Percentiles rank a stretch among this genome's conserved stretches.
Conservation (phyloP, 352 stramenopile species). For the Globisporangium ultimum region DNA sequence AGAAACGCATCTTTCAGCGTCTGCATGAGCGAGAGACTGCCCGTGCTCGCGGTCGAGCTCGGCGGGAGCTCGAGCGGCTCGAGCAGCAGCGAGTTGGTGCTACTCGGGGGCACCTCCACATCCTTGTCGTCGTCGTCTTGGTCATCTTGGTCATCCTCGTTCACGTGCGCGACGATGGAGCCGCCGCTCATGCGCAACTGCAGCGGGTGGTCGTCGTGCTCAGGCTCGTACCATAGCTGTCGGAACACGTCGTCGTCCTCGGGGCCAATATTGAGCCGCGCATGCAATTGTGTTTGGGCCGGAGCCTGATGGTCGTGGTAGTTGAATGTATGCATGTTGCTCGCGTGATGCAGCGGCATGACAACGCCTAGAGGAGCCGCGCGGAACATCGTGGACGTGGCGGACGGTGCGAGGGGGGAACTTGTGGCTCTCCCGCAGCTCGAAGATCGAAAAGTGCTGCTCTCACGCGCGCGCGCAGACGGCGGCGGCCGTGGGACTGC, state of each 20-base stretch:
- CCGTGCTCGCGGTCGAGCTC: conserved; percentile 10
- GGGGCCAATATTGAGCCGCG: neutral
- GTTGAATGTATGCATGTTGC: neutral
- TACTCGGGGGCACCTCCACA: conserved; percentile 12
- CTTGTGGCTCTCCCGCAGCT: conserved; percentile 8
- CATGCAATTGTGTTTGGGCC: neutral
- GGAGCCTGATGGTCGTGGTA: neutral
- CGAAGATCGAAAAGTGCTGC: neutral
- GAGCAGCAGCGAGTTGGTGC: conserved; percentile 19
- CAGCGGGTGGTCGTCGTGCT: conserved; percentile 3
- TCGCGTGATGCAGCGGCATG: conserved; percentile 1
- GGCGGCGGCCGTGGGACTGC: neutral
- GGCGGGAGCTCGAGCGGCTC: conserved; percentile 15
- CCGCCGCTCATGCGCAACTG: conserved; percentile 8
- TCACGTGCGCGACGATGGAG: neutral
- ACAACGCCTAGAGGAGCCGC: conserved; percentile 2
- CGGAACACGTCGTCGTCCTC: conserved; percentile 17
- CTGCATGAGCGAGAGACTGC: conserved; percentile 15
- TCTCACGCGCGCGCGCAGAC: neutral
- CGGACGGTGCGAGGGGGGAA: conserved; percentile 10
- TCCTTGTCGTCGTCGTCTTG: conserved; percentile 1
- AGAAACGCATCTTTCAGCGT: conserved; percentile 28
- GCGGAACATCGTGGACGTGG: conserved; percentile 17
- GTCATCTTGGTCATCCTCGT: neutral
- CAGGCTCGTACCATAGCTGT: conserved; percentile 10